Conservation (phyloP, 306 rosid species). For the Rubus parviflorus region DNA sequence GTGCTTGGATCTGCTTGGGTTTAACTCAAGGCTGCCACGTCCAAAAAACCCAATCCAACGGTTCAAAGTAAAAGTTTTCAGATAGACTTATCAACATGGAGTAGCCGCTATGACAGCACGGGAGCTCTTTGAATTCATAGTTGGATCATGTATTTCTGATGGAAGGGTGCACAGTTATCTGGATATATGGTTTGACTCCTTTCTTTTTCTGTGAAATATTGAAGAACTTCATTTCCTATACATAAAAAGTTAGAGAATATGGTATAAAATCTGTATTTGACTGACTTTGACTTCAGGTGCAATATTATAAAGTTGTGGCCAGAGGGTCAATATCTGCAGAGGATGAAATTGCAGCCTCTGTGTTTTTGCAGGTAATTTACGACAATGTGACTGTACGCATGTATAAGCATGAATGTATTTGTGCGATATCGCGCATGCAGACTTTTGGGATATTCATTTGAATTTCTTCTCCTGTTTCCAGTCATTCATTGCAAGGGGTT, state of each 20-base stretch:
- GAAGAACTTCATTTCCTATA: too few relatives aligned
- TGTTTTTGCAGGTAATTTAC: constrained; percentile 62
- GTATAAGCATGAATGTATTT: neutral
- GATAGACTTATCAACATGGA: too few relatives aligned
- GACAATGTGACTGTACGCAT: neutral
- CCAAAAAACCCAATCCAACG: too few relatives aligned
- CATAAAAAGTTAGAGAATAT: too few relatives aligned
- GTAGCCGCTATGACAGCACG: constrained; percentile 80
- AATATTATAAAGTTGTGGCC: constrained; percentile 50
- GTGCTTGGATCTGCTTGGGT: too few relatives aligned
- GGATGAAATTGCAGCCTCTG: constrained; percentile 65
- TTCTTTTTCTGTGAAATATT: constrained; percentile 9
- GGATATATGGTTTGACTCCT: constrained; percentile 60
- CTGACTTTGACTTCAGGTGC: constrained; percentile 42
- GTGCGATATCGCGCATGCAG: too few relatives aligned
- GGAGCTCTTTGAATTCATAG: constrained; percentile 83
- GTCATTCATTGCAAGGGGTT: constrained; percentile 73
- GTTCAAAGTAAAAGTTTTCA: too few relatives aligned
- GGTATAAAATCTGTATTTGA: neutral
- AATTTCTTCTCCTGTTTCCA: constrained; percentile 26
- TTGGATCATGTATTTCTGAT: constrained; percentile 70
- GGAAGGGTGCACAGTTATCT: constrained; percentile 70
- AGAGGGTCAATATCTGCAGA: constrained; percentile 25
- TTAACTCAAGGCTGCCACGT: too few relatives aligned
- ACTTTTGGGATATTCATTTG: neutral